Evolutionary conservation across 2,329 filamentous ascomycete species (phyloP).

Genomic region (Orbilia blumenaviensis): DNA sequence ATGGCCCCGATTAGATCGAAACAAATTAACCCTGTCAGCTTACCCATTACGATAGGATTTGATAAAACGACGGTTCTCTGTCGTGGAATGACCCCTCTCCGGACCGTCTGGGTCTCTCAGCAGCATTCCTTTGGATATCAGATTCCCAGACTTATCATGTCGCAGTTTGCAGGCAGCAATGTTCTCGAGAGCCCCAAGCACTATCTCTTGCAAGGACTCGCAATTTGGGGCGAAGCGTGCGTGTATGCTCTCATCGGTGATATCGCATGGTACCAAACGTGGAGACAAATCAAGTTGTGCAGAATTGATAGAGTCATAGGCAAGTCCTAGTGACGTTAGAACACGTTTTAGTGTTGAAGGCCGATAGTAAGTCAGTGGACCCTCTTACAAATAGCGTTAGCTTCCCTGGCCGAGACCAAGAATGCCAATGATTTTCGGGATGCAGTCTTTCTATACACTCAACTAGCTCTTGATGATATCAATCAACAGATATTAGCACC

Average conservation of each 20-base stretch:
- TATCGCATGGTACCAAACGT: slow-evolving; percentile 1
- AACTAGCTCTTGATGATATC: background rate
- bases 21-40: background rate
- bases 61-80: background rate
- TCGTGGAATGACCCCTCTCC: background rate
- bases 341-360: background rate
- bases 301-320: slow-evolving; percentile 6
- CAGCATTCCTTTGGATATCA: background rate
- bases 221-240: slow-evolving; percentile 24
- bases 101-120: background rate
- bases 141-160: background rate
- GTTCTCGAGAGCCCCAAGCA: background rate
- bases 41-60: background rate
- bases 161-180: background rate
- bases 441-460: background rate
- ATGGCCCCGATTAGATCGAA: background rate
- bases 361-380: background rate
- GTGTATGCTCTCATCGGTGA: slow-evolving; percentile 1
- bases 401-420: background rate
- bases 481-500: background rate
- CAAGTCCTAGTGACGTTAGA: slow-evolving; percentile 6
- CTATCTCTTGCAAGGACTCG: slow-evolving; percentile 21
- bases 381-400: background rate
- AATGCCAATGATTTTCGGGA: slow-evolving; percentile 8
- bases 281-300: background rate